phyloP scores from a whole-genome alignment of 2,329 filamentous ascomycete species.

The Botrytis hyacinthi region DNA sequence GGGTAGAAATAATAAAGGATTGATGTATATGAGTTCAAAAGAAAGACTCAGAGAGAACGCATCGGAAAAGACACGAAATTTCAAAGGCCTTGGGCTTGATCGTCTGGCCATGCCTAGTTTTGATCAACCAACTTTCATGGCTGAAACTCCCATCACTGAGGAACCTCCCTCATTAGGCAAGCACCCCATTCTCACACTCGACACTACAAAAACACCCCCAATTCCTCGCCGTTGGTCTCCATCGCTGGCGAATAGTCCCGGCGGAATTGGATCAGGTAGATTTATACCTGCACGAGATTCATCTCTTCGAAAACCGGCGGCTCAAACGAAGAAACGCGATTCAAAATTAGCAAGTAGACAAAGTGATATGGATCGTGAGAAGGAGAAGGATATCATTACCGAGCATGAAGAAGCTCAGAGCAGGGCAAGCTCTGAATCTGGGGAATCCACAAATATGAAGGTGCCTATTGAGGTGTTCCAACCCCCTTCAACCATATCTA shows the following conservation, averaged over 20 bases:
- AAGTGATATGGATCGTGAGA: slow-evolving; percentile 43
- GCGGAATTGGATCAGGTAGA: slow-evolving; percentile 40
- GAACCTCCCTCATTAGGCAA: slow-evolving; percentile 41
- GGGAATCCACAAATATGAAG: slow-evolving; percentile 34
- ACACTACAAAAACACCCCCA: slow-evolving; percentile 1
- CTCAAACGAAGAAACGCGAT: slow-evolving; percentile 51
- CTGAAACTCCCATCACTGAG: slow-evolving; percentile 46
- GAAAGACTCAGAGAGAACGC: slow-evolving; percentile 64
- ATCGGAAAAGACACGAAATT: slow-evolving; percentile 54
- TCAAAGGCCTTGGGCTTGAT: slow-evolving; percentile 41
- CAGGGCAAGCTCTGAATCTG: slow-evolving; percentile 33
- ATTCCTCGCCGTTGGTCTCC: slow-evolving; percentile 10
- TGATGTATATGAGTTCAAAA: slow-evolving; percentile 73
- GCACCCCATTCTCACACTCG: slow-evolving; percentile 3
- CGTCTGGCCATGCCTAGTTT: slow-evolving; percentile 31
- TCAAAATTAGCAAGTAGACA: slow-evolving; percentile 50
- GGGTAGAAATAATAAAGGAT: slow-evolving; percentile 52
- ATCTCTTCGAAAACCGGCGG: slow-evolving; percentile 59
- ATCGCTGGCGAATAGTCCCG: slow-evolving; percentile 26
- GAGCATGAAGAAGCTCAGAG: slow-evolving; percentile 26
- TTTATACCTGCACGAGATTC: slow-evolving; percentile 67
- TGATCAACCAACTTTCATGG: slow-evolving; percentile 39
- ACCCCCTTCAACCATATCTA: slow-evolving; percentile 34
- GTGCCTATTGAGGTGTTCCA: slow-evolving; percentile 36
- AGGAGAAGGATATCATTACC: slow-evolving; percentile 29